Conservation (phyloP, 2,329 filamentous ascomycete species). For the Sporothrix luriei region DNA sequence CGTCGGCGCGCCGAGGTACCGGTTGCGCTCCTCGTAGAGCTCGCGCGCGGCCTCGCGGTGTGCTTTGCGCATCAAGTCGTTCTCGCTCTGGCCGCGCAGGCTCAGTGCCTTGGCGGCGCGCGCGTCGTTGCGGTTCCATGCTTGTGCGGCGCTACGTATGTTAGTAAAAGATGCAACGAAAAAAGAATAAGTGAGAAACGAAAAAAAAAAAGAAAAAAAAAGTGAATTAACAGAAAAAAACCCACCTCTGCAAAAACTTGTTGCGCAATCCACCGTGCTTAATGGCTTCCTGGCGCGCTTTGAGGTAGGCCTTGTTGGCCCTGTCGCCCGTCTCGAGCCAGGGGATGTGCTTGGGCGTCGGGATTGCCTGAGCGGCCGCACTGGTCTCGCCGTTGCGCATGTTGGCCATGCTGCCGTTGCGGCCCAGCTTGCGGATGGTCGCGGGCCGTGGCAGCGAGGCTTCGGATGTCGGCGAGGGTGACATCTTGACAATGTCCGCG, state of each 20-base stretch:
- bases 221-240: not conserved
- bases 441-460: constrained; percentile 55
- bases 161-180: not conserved
- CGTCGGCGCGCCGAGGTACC: constrained; percentile 50
- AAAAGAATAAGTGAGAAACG: too few relatives aligned
- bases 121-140: constrained; percentile 97
- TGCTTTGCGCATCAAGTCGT: constrained; percentile 94
- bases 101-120: constrained; percentile 93
- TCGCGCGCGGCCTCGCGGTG: constrained; percentile 91
- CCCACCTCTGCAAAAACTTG: constrained; percentile 89
- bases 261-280: constrained; percentile 95
- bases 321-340: constrained; percentile 93
- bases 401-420: constrained; percentile 67
- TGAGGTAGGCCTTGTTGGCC: constrained; percentile 92
- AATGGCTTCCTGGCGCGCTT: constrained; percentile 92
- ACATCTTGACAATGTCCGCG: constrained; percentile 94
- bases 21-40: constrained; percentile 92
- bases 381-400: constrained; percentile 75
- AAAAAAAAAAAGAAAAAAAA: too few relatives aligned
- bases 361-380: constrained; percentile 77
- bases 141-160: constrained; percentile 73
- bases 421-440: constrained; percentile 58
- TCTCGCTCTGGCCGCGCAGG: constrained; percentile 92
- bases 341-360: constrained; percentile 86
- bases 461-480: constrained; percentile 73